phyloP scores from a whole-genome alignment of 2,329 filamentous ascomycete genomes.

The Sporothrix protearum region DNA sequence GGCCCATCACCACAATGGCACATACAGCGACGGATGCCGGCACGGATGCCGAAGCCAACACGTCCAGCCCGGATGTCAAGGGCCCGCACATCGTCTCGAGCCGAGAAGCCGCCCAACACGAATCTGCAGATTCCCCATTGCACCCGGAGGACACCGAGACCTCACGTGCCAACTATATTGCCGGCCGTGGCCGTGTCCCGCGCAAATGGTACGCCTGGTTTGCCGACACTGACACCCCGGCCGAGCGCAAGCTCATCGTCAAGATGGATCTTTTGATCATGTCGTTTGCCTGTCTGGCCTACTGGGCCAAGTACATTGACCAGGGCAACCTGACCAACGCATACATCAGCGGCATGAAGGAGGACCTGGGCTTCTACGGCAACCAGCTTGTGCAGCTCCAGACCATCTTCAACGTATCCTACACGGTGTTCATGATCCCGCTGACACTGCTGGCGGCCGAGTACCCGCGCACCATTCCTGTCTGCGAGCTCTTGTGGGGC shows the following conservation, averaged over 20 bases:
- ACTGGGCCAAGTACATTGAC: conserved; percentile 57
- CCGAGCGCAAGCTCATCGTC: conserved; percentile 49
- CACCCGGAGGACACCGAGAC: neutral
- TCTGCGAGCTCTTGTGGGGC: conserved; percentile 27
- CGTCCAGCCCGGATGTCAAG: neutral
- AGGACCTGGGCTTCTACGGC: conserved; percentile 43
- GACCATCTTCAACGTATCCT: conserved; percentile 29
- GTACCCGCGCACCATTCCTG: conserved; percentile 26
- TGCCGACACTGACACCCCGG: conserved; percentile 46
- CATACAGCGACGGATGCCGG: neutral
- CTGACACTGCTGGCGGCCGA: conserved; percentile 14
- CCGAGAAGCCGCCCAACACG: neutral
- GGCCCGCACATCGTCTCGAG: neutral
- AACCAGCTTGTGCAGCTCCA: conserved; percentile 43
- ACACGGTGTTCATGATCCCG: conserved; percentile 29
- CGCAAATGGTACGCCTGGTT: conserved; percentile 40
- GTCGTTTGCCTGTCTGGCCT: conserved; percentile 53
- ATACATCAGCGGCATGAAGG: conserved; percentile 45
- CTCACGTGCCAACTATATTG: conserved; percentile 16
- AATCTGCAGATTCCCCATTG: neutral
- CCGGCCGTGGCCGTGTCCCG: conserved; percentile 11
- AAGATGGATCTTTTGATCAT: conserved; percentile 56
- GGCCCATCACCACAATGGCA: neutral
- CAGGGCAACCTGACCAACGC: conserved; percentile 42
- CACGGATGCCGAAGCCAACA: neutral